These are phyloP conservation scores for Botrytis galanthina DNA, from an alignment of 2,329 filamentous ascomycete species.

Conservation along the genomic window DNA sequence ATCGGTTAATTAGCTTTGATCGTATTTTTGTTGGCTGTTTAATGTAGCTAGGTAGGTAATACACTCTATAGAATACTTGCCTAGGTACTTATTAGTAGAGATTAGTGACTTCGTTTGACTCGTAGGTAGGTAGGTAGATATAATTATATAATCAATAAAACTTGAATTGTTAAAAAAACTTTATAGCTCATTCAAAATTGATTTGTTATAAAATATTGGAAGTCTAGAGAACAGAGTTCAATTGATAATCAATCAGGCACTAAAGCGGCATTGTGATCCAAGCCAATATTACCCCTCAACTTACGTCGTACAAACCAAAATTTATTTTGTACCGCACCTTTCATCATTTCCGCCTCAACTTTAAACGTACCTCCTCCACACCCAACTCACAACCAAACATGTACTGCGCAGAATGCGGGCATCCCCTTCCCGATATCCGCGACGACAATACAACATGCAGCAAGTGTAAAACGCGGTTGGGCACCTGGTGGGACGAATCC, in stretches of 20 bases:
- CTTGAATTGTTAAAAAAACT: no score
- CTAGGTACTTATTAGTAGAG: neutral
- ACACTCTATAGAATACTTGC: neutral
- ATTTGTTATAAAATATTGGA: neutral
- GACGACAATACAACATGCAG: conserved; percentile 34
- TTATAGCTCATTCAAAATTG: no score
- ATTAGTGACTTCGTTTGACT: neutral
- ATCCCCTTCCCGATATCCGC: conserved; percentile 32
- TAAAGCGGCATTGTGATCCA: conserved; percentile 4
- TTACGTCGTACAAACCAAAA: conserved; percentile 8
- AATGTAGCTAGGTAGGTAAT: neutral
- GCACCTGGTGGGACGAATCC: conserved; percentile 38
- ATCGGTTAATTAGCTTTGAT: neutral
- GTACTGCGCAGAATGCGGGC: conserved; percentile 37
- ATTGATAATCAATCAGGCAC: neutral
- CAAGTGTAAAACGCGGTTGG: conserved; percentile 37
- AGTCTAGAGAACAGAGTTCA: neutral
- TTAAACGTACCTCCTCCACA: neutral
- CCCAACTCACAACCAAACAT: conserved; percentile 21
- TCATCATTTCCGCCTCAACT: neutral
- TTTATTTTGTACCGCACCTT: conserved; percentile 6
- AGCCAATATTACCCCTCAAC: neutral
- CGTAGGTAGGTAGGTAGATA: neutral
- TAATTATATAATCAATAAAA: neutral
- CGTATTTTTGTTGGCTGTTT: neutral